A percentile compares a stretch with the other conserved stretches of the same genome.
Conservation (phyloP, 495 filamentous ascomycete species). For the Podospora pseudocomata region DNA sequence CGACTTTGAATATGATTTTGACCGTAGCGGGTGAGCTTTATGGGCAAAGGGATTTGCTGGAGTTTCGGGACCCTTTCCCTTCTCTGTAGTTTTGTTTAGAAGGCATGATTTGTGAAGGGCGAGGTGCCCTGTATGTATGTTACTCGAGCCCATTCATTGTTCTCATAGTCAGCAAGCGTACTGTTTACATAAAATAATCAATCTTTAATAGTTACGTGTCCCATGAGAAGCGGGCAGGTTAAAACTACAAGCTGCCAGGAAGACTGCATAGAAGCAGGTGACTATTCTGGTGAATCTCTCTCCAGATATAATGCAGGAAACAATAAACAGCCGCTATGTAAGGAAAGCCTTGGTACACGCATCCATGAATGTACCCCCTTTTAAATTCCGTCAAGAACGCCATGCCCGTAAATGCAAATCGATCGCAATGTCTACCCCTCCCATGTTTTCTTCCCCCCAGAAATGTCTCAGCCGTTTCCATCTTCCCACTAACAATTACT, state of each 20-base stretch:
- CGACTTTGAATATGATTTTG: conserved; percentile 85
- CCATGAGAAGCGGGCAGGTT: neutral
- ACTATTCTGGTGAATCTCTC: neutral
- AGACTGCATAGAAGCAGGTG: neutral
- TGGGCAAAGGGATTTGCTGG: conserved; percentile 83
- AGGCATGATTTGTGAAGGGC: neutral
- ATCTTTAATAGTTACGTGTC: neutral
- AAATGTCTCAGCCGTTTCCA: neutral
- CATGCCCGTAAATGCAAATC: neutral
- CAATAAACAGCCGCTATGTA: neutral
- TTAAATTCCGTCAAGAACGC: conserved; percentile 10
- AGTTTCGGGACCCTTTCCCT: conserved; percentile 57
- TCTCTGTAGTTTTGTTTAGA: conserved; percentile 19
- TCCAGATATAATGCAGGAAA: conserved; percentile 4
- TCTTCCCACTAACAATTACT: neutral
- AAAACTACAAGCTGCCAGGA: neutral
- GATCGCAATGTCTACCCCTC: neutral
- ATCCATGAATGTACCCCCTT: neutral
- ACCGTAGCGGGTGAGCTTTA: conserved; percentile 86
- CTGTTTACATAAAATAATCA: neutral
- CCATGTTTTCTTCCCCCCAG: neutral
- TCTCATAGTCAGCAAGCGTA: neutral
- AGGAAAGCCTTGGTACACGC: conserved; percentile 16
- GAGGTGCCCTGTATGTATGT: neutral
- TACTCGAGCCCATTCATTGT: neutral